Evolutionary conservation across 164 flowering plant genomes (phyloP).

Genomic region (Berberis vulgaris): DNA sequence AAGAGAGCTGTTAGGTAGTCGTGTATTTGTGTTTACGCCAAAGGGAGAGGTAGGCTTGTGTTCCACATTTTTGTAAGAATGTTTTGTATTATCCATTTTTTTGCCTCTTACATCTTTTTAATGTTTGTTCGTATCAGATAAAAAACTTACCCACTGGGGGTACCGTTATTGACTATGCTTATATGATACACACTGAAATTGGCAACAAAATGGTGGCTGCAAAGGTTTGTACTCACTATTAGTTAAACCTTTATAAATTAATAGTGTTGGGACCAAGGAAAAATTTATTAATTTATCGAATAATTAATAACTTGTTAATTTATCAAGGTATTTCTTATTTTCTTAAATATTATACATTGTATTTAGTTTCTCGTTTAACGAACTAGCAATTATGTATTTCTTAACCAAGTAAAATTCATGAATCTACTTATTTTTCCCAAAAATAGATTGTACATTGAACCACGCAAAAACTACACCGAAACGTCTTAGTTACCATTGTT

Average conservation of each 20-base stretch:
- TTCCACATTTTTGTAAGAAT: not conserved
- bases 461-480: too few relatives aligned
- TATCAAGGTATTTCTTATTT: too few relatives aligned
- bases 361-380: too few relatives aligned
- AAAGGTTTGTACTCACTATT: conserved; percentile 48
- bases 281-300: too few relatives aligned
- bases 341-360: too few relatives aligned
- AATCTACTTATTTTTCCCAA: too few relatives aligned
- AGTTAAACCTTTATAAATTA: not conserved
- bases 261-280: too few relatives aligned
- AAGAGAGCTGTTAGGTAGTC: conserved; percentile 86
- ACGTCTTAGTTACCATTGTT: too few relatives aligned
- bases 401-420: too few relatives aligned
- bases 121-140: conserved; percentile 39
- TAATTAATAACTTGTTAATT: too few relatives aligned
- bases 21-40: conserved; percentile 96
- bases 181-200: conserved; percentile 94
- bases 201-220: conserved; percentile 99
- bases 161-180: conserved; percentile 93
- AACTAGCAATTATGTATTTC: too few relatives aligned
- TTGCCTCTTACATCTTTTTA: conserved; percentile 3
- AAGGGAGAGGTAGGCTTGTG: conserved; percentile 71
- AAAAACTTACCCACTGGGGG: conserved; percentile 94
- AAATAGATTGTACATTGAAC: too few relatives aligned
- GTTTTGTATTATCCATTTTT: not conserved